phyloP scores from a whole-genome alignment of 129 eudicot species.

The Helichrysum umbraculigerum region DNA sequence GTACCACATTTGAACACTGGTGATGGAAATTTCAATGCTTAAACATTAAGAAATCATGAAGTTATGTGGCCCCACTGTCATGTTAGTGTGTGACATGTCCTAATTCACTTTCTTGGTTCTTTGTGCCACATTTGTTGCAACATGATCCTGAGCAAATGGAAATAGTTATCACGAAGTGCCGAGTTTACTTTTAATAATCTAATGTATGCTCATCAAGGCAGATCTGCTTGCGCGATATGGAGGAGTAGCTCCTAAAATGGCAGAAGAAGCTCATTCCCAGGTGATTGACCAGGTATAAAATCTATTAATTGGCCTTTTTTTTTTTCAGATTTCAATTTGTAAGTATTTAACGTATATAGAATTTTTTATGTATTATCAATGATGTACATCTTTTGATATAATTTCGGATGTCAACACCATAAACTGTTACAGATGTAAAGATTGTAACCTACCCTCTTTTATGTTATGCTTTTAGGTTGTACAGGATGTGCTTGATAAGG shows the following conservation, averaged over 20 bases:
- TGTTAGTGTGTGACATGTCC: neutral
- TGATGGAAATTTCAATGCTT: conserved; percentile 5
- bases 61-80: conserved; percentile 11
- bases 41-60: neutral
- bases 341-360: neutral
- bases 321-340: neutral
- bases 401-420: neutral
- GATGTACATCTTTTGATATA: neutral
- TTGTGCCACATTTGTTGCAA: conserved; percentile 16
- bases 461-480: conserved; percentile 59
- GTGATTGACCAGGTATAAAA: conserved; percentile 87
- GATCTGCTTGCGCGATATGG: conserved; percentile 89
- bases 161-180: conserved; percentile 12
- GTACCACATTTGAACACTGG: conserved; percentile 2
- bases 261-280: conserved; percentile 87
- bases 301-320: conserved; percentile 5
- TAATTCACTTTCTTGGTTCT: conserved; percentile 18
- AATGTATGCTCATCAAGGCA: conserved; percentile 58
- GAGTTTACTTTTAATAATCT: conserved; percentile 26
- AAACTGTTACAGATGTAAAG: neutral
- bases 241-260: conserved; percentile 99
- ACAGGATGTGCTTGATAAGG: conserved; percentile 89
- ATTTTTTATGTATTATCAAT: neutral
- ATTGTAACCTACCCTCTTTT: conserved; percentile 1
- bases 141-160: conserved; percentile 11